phyloP scores from a whole-genome alignment of 2,329 filamentous ascomycete species.

The Penicillium sp. region DNA sequence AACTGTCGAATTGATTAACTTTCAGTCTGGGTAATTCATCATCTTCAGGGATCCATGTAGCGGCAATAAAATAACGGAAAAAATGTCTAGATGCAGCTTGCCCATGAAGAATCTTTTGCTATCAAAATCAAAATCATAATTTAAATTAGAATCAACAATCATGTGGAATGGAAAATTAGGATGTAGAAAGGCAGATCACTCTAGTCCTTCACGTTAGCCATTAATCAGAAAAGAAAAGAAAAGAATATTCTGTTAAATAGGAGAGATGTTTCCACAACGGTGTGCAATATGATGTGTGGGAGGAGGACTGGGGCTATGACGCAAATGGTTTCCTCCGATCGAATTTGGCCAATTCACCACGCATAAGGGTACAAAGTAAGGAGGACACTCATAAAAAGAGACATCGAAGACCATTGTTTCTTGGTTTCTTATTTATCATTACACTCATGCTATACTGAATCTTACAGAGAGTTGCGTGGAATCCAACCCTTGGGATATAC shows the following conservation, averaged over 20 bases:
- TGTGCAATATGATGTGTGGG: neutral
- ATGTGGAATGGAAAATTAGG: neutral
- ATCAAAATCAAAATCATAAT: neutral
- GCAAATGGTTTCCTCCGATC: slow-evolving; percentile 7
- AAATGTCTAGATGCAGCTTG: neutral
- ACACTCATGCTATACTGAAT: neutral
- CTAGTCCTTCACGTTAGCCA: neutral
- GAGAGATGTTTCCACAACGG: neutral
- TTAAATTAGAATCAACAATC: neutral
- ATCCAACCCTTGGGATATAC: slow-evolving; percentile 10
- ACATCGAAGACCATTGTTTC: neutral
- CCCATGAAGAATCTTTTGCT: neutral
- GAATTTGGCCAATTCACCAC: neutral
- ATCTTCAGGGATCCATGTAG: slow-evolving; percentile 1
- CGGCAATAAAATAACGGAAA: neutral
- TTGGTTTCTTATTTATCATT: neutral
- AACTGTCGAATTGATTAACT: slow-evolving; percentile 5
- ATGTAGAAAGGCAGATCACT: neutral
- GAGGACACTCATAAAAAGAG: neutral
- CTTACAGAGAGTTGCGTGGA: neutral
- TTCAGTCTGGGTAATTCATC: slow-evolving; percentile 3
- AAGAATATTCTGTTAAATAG: neutral
- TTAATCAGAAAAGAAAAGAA: neutral
- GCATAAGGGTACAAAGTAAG: neutral
- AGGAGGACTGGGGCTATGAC: slow-evolving; percentile 12